A percentile compares a stretch with the other conserved stretches of the same genome.
These are phyloP conservation scores for Omphalea diandra DNA, from an alignment of 441 rosid species.

Conservation along the genomic window DNA sequence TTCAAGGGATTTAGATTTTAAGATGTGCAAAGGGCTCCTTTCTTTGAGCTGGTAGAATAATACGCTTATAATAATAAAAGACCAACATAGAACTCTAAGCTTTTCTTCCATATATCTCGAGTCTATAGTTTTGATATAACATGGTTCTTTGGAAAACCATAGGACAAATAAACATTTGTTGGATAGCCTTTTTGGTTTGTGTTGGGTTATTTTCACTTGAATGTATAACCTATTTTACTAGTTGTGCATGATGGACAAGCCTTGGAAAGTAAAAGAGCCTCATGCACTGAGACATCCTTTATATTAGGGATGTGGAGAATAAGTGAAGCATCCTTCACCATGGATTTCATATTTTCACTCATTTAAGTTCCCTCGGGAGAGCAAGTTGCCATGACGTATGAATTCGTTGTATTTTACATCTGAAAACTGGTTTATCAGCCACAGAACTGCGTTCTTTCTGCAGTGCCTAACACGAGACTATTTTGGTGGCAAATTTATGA, in stretches of 20 bases:
- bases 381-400: neutral
- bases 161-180: neutral
- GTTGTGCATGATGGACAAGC: too few species aligned
- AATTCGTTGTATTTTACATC: neutral
- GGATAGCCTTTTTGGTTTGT: neutral
- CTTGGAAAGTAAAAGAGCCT: too few species aligned
- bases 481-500: neutral
- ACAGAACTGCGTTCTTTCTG: neutral
- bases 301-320: neutral
- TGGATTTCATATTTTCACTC: too few species aligned
- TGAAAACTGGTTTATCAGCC: neutral
- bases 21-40: neutral
- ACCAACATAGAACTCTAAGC: too few species aligned
- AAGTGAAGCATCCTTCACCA: neutral
- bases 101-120: neutral
- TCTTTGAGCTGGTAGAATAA: neutral
- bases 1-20: neutral
- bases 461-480: neutral
- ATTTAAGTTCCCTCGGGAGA: neutral
- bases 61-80: neutral
- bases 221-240: neutral
- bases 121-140: neutral
- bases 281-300: too few species aligned
- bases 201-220: neutral
- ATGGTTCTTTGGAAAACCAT: slow-evolving; percentile 2